Base-by-base conservation (phyloP, 306 rosid genomes). In the Amphicarpaea edgeworthii region DNA sequence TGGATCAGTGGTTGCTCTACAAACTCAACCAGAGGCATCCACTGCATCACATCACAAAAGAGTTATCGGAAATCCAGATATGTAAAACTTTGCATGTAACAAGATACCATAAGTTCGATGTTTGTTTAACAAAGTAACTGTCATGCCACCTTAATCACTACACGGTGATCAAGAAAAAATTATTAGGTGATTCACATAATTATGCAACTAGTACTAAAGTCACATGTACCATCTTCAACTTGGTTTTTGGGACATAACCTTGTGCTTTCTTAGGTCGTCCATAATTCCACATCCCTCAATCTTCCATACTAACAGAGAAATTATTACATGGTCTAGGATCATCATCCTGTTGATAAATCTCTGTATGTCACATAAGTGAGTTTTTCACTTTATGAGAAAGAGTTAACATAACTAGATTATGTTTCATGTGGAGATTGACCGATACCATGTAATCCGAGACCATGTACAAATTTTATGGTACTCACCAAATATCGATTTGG, bases 1-100 rank as follows among this genome's bases (percentile, higher is more conserved):
- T 86, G 85, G 46, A 95, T 86, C 0, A 87, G 83, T 28, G 96
- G 93, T 82, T 95, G 98, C 82, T 90, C 83, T 62, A 92, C 88
- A 87, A 90, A 95, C 80, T 95, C 97, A 61, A 70, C 87, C 8
- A 95, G 76, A 3, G 98, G 90, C 97, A 95, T 92, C 98, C 98
- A 95, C 97, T 93, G 87, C 85, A 46, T 26, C 58, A 73, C 11
- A 37, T 58, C 77, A 74, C 59, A 23, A 2, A 10, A 61, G 14
- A 58, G 54, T 65, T 6, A 40, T 34, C 55, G 3, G n/a, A 34
- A 38, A 73, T 62, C 30, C 72, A 81, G 46, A n/a, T 32, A 37
- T 17, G 49, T 63, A 1, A 17, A 38, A 63, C 16, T 37, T 34
- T 61, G 23, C 17, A 32, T 32, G 14, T 37, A 61, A 34, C 45